Base-by-base conservation (phyloP, 2,329 filamentous ascomycete species). In the Rachicladosporium sp. region DNA sequence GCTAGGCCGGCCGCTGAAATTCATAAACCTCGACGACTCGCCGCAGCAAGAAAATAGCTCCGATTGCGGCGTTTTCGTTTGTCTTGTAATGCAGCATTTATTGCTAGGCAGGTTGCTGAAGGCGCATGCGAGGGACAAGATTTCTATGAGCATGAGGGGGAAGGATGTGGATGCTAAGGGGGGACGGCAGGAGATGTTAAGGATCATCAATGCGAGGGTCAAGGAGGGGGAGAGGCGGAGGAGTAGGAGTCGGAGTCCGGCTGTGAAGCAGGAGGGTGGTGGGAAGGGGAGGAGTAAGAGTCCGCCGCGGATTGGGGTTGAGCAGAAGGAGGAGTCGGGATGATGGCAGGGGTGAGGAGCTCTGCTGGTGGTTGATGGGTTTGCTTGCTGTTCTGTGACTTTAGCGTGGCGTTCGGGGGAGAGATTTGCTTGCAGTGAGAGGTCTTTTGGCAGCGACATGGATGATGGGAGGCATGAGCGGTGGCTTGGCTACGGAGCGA, bases 1-100 rank as follows among this genome's bases (percentile, higher is more conserved):
- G 23, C 70, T 96, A 0, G 69, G 71, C 29, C 73, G 74, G 42
- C 69, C 69, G 4, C 64, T 93, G 11, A 70, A 78, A 12, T 95
- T 93, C 57, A 74, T 88, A 54, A 78, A 89, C 58, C 71, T 98
- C 40, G 70, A 80, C 0, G 89, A 96, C 56, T 82, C 78, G 7
- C 91, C 91, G 0, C 82, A 93, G 53, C 91, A 98, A 60, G 81
- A 88, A 50, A 96, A 96, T 50, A 78, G 82, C 19, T 89, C 76
- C 56, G 91, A 98, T 62, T 98, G 91, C 52, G 91, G 91, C 12
- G 85, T 98, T 1, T 96, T 88, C 59, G 91, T 98, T 3, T 96
- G 91, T 60, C 74, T 96, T 48, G 73, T 89, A 46, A 98, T 98
- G 88, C 78, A 87, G 36, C 83, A 95, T 63, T 66, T 98, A n/a